These are phyloP conservation scores for Ziziphus jujuba DNA, from an alignment of 306 rosid genomes.

Conservation along the genomic window DNA sequence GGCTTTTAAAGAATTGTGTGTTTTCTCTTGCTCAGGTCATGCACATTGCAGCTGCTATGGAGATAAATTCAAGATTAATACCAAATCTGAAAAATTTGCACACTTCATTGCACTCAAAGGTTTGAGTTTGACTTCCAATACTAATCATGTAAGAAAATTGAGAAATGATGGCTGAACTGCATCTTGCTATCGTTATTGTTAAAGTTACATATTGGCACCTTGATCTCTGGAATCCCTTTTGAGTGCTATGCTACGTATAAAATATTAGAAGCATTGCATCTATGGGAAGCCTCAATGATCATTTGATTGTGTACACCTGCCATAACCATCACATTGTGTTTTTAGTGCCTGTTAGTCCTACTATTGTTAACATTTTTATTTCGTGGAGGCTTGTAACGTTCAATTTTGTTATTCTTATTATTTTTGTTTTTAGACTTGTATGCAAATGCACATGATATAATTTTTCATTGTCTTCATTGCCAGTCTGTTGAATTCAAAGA, in stretches of 20 bases:
- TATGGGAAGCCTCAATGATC: too few species aligned
- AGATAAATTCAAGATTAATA: slow-evolving; percentile 75
- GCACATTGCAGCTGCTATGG: slow-evolving; percentile 94
- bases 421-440: not conserved
- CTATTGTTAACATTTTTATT: not conserved
- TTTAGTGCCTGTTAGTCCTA: not conserved
- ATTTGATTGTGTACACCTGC: too few species aligned
- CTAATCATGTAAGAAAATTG: not conserved
- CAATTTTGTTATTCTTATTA: not conserved
- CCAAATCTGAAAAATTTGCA: slow-evolving; percentile 82
- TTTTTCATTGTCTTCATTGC: not conserved
- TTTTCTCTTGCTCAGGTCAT: slow-evolving; percentile 62
- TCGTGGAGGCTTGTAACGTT: not conserved
- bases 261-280: too few species aligned
- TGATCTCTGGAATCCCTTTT: too few species aligned
- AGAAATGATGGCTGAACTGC: too few species aligned
- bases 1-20: slow-evolving; percentile 4
- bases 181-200: not conserved
- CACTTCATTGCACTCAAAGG: slow-evolving; percentile 71
- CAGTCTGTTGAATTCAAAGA: slow-evolving; percentile 93
- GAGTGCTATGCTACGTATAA: too few species aligned
- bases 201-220: not conserved
- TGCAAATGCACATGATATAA: not conserved
- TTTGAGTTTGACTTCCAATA: slow-evolving; percentile 41
- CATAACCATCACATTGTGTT: not conserved